phyloP scores from a whole-genome alignment of 305 asterid genomes.

The Fraxinus floribunda region DNA sequence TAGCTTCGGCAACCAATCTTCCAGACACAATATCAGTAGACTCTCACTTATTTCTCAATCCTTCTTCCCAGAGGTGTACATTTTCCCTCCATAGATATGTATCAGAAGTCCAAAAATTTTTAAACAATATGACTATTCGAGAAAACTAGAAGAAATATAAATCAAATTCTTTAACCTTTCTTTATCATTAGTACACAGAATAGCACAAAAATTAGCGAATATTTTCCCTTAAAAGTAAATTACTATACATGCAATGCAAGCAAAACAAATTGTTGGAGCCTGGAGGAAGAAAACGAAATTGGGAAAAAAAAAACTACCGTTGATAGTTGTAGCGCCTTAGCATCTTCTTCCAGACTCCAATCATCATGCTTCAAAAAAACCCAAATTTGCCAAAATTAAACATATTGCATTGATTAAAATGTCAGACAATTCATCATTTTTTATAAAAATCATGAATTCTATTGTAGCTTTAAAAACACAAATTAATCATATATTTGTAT shows the following conservation, averaged over 20 bases:
- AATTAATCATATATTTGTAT: not conserved
- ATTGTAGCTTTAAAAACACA: not conserved
- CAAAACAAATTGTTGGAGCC: not conserved
- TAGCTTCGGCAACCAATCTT: not conserved
- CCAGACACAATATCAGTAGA: not conserved
- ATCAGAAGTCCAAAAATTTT: not conserved
- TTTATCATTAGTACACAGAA: not conserved
- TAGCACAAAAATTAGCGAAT: not conserved
- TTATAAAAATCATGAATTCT: not conserved
- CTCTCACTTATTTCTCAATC: not conserved
- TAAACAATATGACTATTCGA: slow-evolving; percentile 9
- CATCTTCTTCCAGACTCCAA: slow-evolving; percentile 83
- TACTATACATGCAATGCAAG: not conserved
- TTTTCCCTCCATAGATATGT: not conserved
- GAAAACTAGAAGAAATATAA: not conserved
- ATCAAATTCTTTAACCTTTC: not conserved
- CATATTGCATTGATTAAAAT: not conserved
- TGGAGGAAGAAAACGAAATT: not conserved
- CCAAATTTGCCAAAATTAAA: slow-evolving; percentile 2
- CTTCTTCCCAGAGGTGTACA: not conserved
- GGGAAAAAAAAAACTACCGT: slow-evolving; percentile 39
- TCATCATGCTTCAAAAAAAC: slow-evolving; percentile 62
- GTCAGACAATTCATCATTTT: not conserved
- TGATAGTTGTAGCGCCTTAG: slow-evolving; percentile 69
- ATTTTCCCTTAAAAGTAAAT: not conserved